Conservation (phyloP, 2,329 filamentous ascomycete genomes). For the Fonsecaea nubica region DNA sequence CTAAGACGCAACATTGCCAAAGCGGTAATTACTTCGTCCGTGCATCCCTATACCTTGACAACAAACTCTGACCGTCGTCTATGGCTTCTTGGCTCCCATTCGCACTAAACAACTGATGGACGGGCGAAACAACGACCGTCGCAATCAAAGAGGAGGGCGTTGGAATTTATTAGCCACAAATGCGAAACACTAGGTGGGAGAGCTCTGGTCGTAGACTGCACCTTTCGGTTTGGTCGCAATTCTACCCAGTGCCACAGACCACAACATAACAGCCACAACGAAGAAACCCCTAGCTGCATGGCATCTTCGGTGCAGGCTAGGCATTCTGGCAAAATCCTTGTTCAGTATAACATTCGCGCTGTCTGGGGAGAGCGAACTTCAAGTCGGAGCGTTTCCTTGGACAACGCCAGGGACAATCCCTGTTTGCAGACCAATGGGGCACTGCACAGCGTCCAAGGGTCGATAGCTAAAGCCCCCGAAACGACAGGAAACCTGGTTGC, state of each 20-base stretch:
- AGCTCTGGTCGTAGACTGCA: conserved; percentile 9
- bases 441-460: neutral
- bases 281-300: neutral
- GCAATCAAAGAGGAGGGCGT: conserved; percentile 8
- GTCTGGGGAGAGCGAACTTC: neutral
- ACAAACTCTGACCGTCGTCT: neutral
- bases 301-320: neutral
- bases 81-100: neutral
- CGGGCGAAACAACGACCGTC: neutral
- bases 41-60: neutral
- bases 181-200: conserved; percentile 13
- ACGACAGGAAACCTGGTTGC: conserved; percentile 12
- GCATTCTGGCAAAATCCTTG: neutral
- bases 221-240: neutral
- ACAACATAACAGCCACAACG: neutral
- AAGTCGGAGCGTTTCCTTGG: conserved; percentile 6
- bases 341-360: neutral
- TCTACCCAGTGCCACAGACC: neutral
- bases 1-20: neutral
- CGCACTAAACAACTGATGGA: neutral
- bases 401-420: neutral
- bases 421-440: neutral
- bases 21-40: neutral
- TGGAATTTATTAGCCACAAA: conserved; percentile 10
- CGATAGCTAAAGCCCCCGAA: neutral